Base-by-base conservation (phyloP, 1,284 basidiomycete species). In the Ceratobasidium sp. region DNA sequence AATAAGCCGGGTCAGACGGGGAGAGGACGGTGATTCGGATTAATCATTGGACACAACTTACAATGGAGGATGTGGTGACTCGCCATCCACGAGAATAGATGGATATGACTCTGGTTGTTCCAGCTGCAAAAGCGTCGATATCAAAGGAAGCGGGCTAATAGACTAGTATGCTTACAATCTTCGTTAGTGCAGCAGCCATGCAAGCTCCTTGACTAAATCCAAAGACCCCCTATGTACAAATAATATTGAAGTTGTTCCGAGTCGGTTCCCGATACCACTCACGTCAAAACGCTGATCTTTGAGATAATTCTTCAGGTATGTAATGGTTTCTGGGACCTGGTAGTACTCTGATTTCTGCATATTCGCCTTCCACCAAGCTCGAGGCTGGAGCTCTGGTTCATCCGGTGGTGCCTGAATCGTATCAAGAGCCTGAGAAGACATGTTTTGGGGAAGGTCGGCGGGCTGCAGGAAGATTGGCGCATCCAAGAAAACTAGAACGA, bases 201-300 rank as follows among this genome's bases (percentile, higher is more conserved):
- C 86, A 87, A 17, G 89, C 93, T 34, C 93, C 93, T 80, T 95
- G 92, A 69, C 90, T 91, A 78, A 93, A 93, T 8, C 92, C 92
- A 76, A 95, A 87, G 17, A 95, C 84, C 32, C 92, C 93, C 90
- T 94, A 53, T 10, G 29, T 31, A 4, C 45, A 13, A 35, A 27
- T 3, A 7, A 42, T 15, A 29, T 50, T 25, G 32, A 40, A 20
- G 22, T 25, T 40, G 42, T 27, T 27, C 7, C 29, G 12, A 35
- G 3, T 20, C 20, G 2, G 1, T 25, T 25, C 20, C 72, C 0
- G 70, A 70, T 32, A 68, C 68, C 0, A 73, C 77, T 65, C 71
- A 80, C 81, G 68, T 82, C 79, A 53, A 82, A 84, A 0, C 75
- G 77, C 45, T 80, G 76, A 67, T 78, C 76, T 49, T 77, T 73